A percentile compares a stretch with the other conserved stretches of the same genome.
Evolutionary conservation across 441 rosid genomes (phyloP).

Genomic region (Daphne laureola): DNA sequence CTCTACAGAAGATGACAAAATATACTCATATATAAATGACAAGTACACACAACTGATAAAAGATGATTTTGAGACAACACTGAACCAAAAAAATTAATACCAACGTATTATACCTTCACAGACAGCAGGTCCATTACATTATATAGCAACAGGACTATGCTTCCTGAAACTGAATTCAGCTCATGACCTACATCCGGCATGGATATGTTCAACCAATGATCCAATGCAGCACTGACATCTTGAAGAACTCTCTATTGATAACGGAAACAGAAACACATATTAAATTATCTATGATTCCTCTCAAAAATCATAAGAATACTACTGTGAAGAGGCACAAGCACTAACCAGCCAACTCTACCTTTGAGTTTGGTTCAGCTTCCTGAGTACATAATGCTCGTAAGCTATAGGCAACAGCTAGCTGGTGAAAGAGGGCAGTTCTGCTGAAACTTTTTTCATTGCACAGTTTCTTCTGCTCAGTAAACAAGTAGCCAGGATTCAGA

Average conservation of each 20-base stretch:
- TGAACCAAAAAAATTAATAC: too few species aligned
- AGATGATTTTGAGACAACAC: too few species aligned
- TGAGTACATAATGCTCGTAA: slow-evolving; percentile 66
- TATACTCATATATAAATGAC: too few species aligned
- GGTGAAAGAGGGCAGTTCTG: slow-evolving; percentile 30
- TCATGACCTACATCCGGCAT: slow-evolving; percentile 25
- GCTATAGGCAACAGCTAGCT: slow-evolving; percentile 63
- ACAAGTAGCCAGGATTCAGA: too few species aligned
- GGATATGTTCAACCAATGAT: slow-evolving; percentile 46
- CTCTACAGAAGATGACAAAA: too few species aligned
- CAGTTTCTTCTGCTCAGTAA: slow-evolving; percentile 28
- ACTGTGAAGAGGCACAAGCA: slow-evolving; percentile 7
- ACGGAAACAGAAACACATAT: slow-evolving; percentile 14
- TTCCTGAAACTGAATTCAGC: slow-evolving; percentile 29
- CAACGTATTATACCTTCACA: slow-evolving; percentile 40
- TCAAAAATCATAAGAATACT: slow-evolving; percentile 7
- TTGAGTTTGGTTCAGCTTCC: slow-evolving; percentile 75
- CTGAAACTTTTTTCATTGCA: slow-evolving; percentile 16
- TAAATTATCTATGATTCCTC: slow-evolving; percentile 9
- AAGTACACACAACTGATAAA: too few species aligned
- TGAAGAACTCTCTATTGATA: slow-evolving; percentile 44
- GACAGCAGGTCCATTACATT: slow-evolving; percentile 62
- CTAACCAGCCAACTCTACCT: slow-evolving; percentile 42
- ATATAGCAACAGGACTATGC: slow-evolving; percentile 47
- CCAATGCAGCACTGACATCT: slow-evolving; percentile 55